Base-by-base conservation (phyloP, 2,329 filamentous ascomycete species). In the Penicillium freii region DNA sequence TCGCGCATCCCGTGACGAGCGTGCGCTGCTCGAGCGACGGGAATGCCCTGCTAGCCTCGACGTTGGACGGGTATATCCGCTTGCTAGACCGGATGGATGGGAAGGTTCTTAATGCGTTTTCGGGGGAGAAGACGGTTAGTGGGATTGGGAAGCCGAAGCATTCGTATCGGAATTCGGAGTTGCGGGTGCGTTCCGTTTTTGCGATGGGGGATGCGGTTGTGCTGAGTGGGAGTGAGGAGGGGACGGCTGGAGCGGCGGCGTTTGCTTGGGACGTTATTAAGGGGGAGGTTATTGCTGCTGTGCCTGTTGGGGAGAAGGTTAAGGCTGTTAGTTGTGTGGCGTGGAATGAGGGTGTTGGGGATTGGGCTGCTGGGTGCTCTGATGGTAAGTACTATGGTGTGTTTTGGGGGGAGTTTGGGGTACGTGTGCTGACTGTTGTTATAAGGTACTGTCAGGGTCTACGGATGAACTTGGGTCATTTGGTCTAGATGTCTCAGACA, bases 201-300 rank as follows among this genome's bases (percentile, higher is more conserved):
- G 92, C 90, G 0, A 82, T 85, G 31, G 86, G 84, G 61, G 93
- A 96, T 74, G 87, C 84, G 58, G 87, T 88, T 48, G 90, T 94
- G 1, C 68, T 97, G 4, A 89, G 86, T 50, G 93, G 93, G 8
- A 91, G 92, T 67, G 92, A 97, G 74, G 80, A 83, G 13, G 60
- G 40, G 34, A 5, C 21, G 10, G 42, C 38, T 8, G 56, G 74
- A 42, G 73, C 73, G 4, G 64, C 64, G 51, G 68, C 75, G 4
- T 76, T 77, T 63, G 90, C 86, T 1, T 97, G 93, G 93, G 92
- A 97, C 76, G 77, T 96, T 21, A 72, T 96, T 54, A 88, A 83
- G 6, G 92, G 91, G 1, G 83, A 86, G 54, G 71, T 89, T 50
- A 79, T 85, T 57, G 84, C 88, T 33, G 84, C 79, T 62, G 75